Conservation (phyloP, 805 yeast genomes). For the Maudiozyma turicensis region DNA sequence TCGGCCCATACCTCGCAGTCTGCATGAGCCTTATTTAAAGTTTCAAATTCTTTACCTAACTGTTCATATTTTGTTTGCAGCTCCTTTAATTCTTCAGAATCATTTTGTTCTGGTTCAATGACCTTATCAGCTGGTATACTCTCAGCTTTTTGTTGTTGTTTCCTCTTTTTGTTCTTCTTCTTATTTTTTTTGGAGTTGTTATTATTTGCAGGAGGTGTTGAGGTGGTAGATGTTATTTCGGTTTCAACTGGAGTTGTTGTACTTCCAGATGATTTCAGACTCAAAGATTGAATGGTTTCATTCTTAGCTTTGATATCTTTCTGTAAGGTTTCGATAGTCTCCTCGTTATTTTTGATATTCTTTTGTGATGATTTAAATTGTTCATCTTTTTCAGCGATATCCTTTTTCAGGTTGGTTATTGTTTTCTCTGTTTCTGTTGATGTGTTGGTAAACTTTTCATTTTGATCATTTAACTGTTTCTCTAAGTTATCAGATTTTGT, state of each 20-base stretch:
- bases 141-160: neutral
- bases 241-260: neutral
- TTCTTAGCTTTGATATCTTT: neutral
- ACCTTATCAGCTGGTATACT: neutral
- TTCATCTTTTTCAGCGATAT: neutral
- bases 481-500: neutral
- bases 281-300: neutral
- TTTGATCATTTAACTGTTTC: neutral
- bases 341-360: neutral
- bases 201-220: neutral
- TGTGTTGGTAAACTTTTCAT: neutral
- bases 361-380: neutral
- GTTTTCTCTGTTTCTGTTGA: neutral
- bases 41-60: neutral
- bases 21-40: neutral
- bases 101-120: neutral
- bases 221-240: neutral
- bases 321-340: neutral
- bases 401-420: neutral
- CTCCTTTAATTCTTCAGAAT: neutral
- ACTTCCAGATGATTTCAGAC: no score
- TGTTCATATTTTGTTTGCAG: neutral
- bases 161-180: constrained; percentile 3
- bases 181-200: neutral
- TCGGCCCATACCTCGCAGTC: neutral